Percentiles rank a stretch among this genome's conserved stretches.
Evolutionary conservation across 352 stramenopile species (phyloP).

Genomic region (Phytopythium ostracodes): DNA sequence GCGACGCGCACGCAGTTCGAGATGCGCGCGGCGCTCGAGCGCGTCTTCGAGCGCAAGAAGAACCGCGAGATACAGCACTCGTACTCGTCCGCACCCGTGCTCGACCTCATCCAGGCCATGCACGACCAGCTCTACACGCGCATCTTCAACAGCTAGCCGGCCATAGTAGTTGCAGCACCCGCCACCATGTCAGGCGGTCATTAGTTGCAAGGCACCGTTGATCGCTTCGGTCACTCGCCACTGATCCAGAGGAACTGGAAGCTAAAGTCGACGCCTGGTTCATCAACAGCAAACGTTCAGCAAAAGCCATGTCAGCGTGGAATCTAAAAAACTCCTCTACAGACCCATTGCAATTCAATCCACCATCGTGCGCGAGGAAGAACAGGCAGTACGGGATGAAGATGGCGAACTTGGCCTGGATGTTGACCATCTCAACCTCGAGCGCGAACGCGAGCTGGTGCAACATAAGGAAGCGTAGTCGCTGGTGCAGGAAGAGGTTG

Average conservation of each 20-base stretch:
- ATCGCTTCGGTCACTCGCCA: not conserved
- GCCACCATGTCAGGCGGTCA: too few relatives aligned
- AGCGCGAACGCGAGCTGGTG: slow-evolving; percentile 26
- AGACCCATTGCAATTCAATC: not conserved
- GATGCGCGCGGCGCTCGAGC: slow-evolving; percentile 38
- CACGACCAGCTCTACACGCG: slow-evolving; percentile 87
- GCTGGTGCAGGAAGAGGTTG: slow-evolving; percentile 8
- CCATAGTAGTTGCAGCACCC: not conserved
- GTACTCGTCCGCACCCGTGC: slow-evolving; percentile 73
- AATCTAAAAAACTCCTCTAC: not conserved
- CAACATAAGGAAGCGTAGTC: slow-evolving; percentile 16
- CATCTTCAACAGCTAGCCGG: slow-evolving; percentile 76
- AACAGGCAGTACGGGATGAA: slow-evolving; percentile 25
- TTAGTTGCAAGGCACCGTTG: not conserved
- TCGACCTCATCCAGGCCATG: slow-evolving; percentile 80
- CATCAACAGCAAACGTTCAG: too few relatives aligned
- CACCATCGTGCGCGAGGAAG: slow-evolving; percentile 24
- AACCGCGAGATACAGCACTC: slow-evolving; percentile 56
- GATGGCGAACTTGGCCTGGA: slow-evolving; percentile 20
- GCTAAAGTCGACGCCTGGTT: slow-evolving; percentile 13
- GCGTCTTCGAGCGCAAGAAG: slow-evolving; percentile 60
- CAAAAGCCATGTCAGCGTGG: not conserved
- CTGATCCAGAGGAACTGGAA: slow-evolving; percentile 17
- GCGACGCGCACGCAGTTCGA: slow-evolving; percentile 68
- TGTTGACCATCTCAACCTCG: slow-evolving; percentile 17